phyloP scores from a whole-genome alignment of 2,329 filamentous ascomycete species.

The Colletotrichum falcatum region DNA sequence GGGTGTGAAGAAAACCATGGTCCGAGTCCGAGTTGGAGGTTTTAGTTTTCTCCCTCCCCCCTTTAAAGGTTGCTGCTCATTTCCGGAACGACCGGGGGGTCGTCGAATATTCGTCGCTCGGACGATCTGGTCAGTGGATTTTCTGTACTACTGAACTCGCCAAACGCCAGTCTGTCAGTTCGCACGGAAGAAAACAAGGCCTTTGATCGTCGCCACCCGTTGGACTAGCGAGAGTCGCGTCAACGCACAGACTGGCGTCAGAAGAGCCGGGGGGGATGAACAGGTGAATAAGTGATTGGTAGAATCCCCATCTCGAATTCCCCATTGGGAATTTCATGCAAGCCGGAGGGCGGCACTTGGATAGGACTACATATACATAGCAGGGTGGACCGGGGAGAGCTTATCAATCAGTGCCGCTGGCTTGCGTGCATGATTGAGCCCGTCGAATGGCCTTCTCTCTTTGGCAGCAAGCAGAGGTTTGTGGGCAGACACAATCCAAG shows the following conservation, averaged over 20 bases:
- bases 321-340: slow-evolving; percentile 7
- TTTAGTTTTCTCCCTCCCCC: slow-evolving; percentile 2
- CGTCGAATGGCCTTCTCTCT: neutral
- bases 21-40: neutral
- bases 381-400: too few species aligned
- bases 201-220: slow-evolving; percentile 25
- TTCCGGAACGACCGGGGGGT: slow-evolving; percentile 33
- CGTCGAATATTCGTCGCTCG: slow-evolving; percentile 18
- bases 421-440: neutral
- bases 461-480: neutral
- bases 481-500: slow-evolving; percentile 4
- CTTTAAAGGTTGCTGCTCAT: slow-evolving; percentile 26
- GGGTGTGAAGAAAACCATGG: neutral
- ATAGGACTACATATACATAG: too few species aligned
- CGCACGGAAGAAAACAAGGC: slow-evolving; percentile 15
- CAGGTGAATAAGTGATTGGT: neutral
- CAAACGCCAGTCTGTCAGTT: neutral
- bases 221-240: slow-evolving; percentile 8
- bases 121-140: slow-evolving; percentile 24
- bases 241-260: slow-evolving; percentile 29
- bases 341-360: slow-evolving; percentile 1
- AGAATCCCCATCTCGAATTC: slow-evolving; percentile 13
- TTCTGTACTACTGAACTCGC: neutral
- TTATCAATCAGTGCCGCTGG: neutral
- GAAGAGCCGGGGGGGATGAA: slow-evolving; percentile 30